Percentiles rank a stretch among this genome's conserved stretches.
Evolutionary conservation across 495 filamentous ascomycete genomes (phyloP).

Genomic region (Talaromyces stipitatus): DNA sequence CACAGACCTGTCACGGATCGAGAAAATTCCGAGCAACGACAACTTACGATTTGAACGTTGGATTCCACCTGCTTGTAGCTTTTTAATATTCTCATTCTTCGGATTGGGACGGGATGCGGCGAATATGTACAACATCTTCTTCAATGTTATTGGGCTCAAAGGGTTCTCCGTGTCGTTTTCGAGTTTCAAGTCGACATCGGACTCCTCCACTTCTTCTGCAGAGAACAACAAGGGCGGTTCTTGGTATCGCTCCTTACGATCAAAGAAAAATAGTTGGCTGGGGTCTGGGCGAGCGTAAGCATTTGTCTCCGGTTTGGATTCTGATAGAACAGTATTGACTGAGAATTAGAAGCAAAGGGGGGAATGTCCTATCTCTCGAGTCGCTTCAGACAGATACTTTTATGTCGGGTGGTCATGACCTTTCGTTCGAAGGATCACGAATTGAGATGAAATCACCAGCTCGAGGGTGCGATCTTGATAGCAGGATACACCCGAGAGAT

Average conservation of each 20-base stretch:
- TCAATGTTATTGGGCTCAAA: constrained; percentile 21
- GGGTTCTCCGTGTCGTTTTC: constrained; percentile 8
- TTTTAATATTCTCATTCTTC: constrained; percentile 68
- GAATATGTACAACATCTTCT: constrained; percentile 56
- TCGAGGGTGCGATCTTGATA: background rate
- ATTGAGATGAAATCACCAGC: background rate
- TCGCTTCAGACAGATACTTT: background rate
- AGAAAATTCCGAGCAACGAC: constrained; percentile 51
- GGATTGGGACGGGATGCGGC: constrained; percentile 71
- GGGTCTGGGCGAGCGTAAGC: background rate
- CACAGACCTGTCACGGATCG: constrained; percentile 50
- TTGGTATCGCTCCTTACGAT: constrained; percentile 1
- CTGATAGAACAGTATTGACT: background rate
- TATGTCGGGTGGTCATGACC: background rate
- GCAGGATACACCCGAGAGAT: background rate
- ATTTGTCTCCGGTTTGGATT: background rate
- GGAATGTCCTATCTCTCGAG: background rate
- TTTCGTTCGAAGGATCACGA: background rate
- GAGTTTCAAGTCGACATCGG: background rate
- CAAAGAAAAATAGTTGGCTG: background rate
- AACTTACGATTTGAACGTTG: constrained; percentile 56
- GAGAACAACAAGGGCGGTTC: background rate
- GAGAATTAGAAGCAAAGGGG: background rate
- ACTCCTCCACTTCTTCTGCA: background rate
- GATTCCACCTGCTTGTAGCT: constrained; percentile 52